Base-by-base conservation (phyloP, 768 basidiomycete species). In the Lactarius hatsudake region DNA sequence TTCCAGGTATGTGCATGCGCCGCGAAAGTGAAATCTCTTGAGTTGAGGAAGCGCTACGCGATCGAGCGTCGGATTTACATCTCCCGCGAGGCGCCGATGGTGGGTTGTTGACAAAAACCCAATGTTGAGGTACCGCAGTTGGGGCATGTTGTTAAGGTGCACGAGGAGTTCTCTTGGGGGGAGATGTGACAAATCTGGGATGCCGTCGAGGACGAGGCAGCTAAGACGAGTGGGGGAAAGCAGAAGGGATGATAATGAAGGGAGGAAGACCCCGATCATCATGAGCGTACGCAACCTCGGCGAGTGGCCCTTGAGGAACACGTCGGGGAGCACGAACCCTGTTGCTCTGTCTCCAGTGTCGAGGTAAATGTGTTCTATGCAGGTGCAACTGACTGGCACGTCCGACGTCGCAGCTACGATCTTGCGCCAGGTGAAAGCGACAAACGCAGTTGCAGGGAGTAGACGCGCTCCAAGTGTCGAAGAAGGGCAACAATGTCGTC, bases 131-230 rank as follows among this genome's bases (percentile, higher is more conserved):
- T 20, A 53, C 20, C 5, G 51, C 20, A 62, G 5, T 26, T 30
- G 36, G 51, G 53, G 51, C 61, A 62, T 62, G 9, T 17, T 15
- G 38, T 36, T 17, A 36, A 62, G 61, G n/a, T 62, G 26, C 34
- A 3, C 9, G 32, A 62, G 18, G 9, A 62, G 36, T 51, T 5
- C 38, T 20, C 38, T 51, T 30, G 61, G 61, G 10, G 61, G 61
- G 17, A 62, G 53, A 42, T 28, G 38, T 17, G 38, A 53, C 18
- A 34, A 20, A 17, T 42, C 18, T 10, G 61, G 61, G 38, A 62
- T 62, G 10, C 61, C 61, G 4, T 62, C 61, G 28, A 62, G 61
- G 26, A 42, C 61, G 10, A 62, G 51, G 5, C 18, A 36, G 18
- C 36, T 54, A 2, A 62, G 51, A n/a, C 26, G 61, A 18, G 15